Conservation (phyloP, 2,329 filamentous ascomycete species). For the Calycina herbarum region DNA sequence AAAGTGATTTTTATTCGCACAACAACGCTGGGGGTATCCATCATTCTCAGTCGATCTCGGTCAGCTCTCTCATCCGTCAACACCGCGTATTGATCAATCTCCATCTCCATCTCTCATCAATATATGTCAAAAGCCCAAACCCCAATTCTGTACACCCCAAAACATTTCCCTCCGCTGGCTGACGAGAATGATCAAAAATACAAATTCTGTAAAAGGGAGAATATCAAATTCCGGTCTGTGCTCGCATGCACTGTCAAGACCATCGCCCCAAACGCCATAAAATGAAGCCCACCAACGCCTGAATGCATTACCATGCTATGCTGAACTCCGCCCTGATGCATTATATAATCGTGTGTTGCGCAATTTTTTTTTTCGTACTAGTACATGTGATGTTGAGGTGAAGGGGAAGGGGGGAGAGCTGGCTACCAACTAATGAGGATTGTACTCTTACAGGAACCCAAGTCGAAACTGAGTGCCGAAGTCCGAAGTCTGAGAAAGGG, state of each 20-base stretch:
- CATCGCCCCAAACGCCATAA: constrained; percentile 5
- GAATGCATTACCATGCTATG: constrained; percentile 5
- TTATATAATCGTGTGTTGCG: background rate
- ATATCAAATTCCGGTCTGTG: constrained; percentile 1
- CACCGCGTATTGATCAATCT: too few relatives aligned
- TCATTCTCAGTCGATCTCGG: too few relatives aligned
- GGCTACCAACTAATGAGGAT: background rate
- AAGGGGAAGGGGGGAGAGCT: background rate
- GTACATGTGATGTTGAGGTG: background rate
- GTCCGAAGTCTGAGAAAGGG: background rate
- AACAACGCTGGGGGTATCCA: too few relatives aligned
- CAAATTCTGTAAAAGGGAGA: background rate
- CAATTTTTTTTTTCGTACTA: constrained; percentile 4
- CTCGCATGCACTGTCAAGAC: constrained; percentile 1
- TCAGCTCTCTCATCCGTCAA: too few relatives aligned
- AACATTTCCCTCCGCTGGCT: background rate
- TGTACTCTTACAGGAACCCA: background rate
- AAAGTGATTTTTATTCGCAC: too few relatives aligned
- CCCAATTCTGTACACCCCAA: background rate
- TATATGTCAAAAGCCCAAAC: too few relatives aligned
- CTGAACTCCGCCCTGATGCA: constrained; percentile 2
- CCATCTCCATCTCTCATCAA: too few relatives aligned
- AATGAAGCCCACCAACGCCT: constrained; percentile 2
- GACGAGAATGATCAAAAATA: background rate
- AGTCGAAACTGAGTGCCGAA: background rate